A percentile compares a stretch with the other conserved stretches of the same genome.
Evolutionary conservation across 805 yeast genomes (phyloP).

Genomic region (Nakazawaea wickerhamii): DNA sequence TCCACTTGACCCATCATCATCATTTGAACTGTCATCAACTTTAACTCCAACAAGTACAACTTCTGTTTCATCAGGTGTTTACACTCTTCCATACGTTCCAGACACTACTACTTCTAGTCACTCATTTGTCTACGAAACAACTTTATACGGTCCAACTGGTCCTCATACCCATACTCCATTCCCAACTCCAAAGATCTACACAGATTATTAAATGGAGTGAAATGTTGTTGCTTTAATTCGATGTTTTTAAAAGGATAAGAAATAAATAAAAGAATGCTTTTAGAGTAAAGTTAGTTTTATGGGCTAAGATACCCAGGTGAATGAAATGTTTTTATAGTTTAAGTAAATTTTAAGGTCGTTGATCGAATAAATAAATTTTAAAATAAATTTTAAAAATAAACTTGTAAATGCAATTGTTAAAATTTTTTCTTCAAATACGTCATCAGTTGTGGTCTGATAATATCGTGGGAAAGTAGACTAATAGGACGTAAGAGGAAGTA

Average conservation of each 20-base stretch:
- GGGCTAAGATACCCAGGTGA: no score
- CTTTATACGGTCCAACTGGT: slow-evolving; percentile 12
- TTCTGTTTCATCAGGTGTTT: slow-evolving; percentile 3
- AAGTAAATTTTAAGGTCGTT: neutral
- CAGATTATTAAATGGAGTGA: neutral
- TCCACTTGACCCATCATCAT: neutral
- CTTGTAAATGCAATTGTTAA: no score
- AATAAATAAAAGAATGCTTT: no score
- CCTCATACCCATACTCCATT: slow-evolving; percentile 9
- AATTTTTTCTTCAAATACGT: neutral
- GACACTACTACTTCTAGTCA: neutral
- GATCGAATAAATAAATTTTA: neutral
- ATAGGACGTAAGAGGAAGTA: no score
- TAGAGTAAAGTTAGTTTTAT: no score
- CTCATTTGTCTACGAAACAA: slow-evolving; percentile 11
- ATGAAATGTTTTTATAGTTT: neutral
- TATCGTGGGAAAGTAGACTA: no score
- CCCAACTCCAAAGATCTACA: slow-evolving; percentile 11
- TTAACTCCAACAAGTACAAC: slow-evolving; percentile 1
- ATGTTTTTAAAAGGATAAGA: no score
- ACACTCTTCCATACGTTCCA: slow-evolving; percentile 10
- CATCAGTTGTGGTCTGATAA: no score
- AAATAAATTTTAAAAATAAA: no score
- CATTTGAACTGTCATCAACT: neutral
- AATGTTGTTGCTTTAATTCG: no score